Percentiles rank a stretch among this genome's conserved stretches.
These are phyloP conservation scores for Nadsonia starkeyi-henricii DNA, from an alignment of 1,139 yeast species.

Conservation along the genomic window DNA sequence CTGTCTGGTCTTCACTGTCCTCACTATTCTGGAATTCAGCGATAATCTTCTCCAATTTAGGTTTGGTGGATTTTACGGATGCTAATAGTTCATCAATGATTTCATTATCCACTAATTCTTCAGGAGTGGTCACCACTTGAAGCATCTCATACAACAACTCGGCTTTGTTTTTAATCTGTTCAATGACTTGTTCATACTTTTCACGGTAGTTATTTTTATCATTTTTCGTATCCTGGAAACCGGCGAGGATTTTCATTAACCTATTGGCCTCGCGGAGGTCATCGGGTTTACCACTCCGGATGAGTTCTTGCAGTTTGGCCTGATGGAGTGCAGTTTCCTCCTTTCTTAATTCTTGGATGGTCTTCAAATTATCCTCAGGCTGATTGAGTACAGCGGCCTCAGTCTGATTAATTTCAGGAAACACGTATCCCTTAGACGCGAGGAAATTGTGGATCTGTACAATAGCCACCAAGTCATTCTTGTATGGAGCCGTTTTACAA, in stretches of 20 bases:
- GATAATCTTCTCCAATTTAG: conserved; percentile 72
- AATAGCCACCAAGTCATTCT: conserved; percentile 81
- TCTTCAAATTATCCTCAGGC: conserved; percentile 61
- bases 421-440: conserved; percentile 73
- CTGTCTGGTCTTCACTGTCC: conserved; percentile 49
- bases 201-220: conserved; percentile 69
- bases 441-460: conserved; percentile 91
- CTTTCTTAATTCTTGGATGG: conserved; percentile 77
- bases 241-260: conserved; percentile 96
- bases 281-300: conserved; percentile 89
- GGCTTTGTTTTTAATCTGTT: conserved; percentile 71
- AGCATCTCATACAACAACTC: conserved; percentile 86
- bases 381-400: conserved; percentile 92
- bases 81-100: conserved; percentile 68
- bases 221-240: conserved; percentile 35
- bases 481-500: conserved; percentile 77
- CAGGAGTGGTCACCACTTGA: conserved; percentile 28
- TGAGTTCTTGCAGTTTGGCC: conserved; percentile 88
- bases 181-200: conserved; percentile 69
- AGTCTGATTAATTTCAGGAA: conserved; percentile 81
- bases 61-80: conserved; percentile 70
- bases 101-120: conserved; percentile 33
- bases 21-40: conserved; percentile 51
- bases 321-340: conserved; percentile 88
- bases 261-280: conserved; percentile 93